Evolutionary conservation across 2,329 filamentous ascomycete genomes (phyloP).

Genomic region (Paraphaeosphaeria minitans): DNA sequence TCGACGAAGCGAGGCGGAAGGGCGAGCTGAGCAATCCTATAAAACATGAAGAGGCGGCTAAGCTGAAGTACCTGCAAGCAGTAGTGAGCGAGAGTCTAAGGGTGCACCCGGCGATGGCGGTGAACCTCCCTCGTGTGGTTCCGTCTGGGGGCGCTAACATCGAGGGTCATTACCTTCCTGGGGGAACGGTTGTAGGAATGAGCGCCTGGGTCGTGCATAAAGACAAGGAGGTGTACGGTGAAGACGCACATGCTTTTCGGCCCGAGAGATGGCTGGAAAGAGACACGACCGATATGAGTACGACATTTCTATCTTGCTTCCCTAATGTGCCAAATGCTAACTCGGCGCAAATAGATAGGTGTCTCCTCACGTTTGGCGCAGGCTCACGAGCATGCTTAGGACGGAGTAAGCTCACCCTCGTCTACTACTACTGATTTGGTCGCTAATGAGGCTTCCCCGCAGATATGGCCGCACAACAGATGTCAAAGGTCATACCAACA

Average conservation of each 20-base stretch:
- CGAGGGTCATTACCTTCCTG: constrained; percentile 16
- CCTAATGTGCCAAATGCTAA: background rate
- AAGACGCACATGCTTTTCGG: constrained; percentile 10
- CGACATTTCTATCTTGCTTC: too few relatives aligned
- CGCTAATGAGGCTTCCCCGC: background rate
- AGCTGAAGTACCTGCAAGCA: constrained; percentile 24
- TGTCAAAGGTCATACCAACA: background rate
- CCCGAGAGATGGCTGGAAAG: constrained; percentile 19
- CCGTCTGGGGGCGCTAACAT: constrained; percentile 17
- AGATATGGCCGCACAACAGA: background rate
- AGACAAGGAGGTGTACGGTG: constrained; percentile 14
- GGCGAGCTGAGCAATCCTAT: constrained; percentile 19
- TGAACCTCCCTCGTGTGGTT: constrained; percentile 19
- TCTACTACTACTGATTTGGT: background rate
- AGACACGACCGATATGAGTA: constrained; percentile 1
- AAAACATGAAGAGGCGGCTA: constrained; percentile 12
- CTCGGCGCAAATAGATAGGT: background rate
- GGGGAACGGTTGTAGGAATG: constrained; percentile 6
- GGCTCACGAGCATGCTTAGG: background rate
- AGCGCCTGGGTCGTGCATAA: constrained; percentile 19
- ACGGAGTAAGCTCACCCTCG: background rate
- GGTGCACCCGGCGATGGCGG: constrained; percentile 20
- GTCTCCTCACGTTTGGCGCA: background rate
- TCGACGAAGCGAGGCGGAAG: constrained; percentile 12
- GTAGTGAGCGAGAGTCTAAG: constrained; percentile 23